These are phyloP conservation scores for Botrytis galanthina DNA, from an alignment of 2,329 filamentous ascomycete genomes.

Conservation along the genomic window DNA sequence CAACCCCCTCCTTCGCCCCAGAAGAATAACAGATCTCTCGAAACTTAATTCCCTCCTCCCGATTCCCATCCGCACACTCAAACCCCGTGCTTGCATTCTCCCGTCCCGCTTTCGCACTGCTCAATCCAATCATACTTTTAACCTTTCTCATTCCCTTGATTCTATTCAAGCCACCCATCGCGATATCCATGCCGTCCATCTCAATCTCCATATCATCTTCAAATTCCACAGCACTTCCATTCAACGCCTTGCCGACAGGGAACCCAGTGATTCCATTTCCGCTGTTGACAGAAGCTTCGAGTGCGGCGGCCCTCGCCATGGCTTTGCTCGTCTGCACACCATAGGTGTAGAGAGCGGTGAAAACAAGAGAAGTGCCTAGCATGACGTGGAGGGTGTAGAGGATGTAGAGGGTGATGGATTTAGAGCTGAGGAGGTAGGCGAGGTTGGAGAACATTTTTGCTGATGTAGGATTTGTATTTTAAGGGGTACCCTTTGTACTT, in stretches of 20 bases:
- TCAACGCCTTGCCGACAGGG: not conserved
- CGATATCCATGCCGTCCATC: not conserved
- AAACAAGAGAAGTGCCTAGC: conserved; percentile 18
- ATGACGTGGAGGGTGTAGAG: conserved; percentile 19
- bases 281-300: not conserved
- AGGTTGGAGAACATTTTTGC: conserved; percentile 14
- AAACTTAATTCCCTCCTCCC: not conserved
- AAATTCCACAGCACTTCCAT: conserved; percentile 3
- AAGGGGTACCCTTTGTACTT: not conserved
- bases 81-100: not conserved
- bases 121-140: conserved; percentile 7
- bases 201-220: not conserved
- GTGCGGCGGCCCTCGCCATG: conserved; percentile 4
- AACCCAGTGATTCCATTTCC: not conserved
- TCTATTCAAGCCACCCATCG: not conserved
- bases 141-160: not conserved
- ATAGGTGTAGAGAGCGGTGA: conserved; percentile 16
- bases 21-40: conserved; percentile 17
- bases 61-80: not conserved
- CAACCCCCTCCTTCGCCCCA: no score
- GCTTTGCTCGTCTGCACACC: conserved; percentile 17
- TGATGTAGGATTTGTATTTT: not conserved
- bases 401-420: conserved; percentile 18
- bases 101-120: not conserved
- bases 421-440: conserved; percentile 18